phyloP scores from a whole-genome alignment of 192 early-diverging fungal genomes.

The Phlyctochytrium planicorne region DNA sequence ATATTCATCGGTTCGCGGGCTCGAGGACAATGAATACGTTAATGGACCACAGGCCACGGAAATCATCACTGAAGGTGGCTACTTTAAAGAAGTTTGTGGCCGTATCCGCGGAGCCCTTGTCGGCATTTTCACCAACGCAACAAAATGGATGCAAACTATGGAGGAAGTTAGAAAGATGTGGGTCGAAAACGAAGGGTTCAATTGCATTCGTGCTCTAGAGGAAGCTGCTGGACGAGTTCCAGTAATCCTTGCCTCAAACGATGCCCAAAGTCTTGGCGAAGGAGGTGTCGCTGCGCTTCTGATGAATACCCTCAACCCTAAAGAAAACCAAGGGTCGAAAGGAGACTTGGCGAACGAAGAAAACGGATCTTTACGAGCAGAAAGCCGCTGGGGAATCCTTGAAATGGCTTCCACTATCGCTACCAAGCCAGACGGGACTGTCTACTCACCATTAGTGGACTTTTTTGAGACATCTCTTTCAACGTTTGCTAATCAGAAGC shows the following conservation, averaged over 20 bases:
- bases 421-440: conserved; percentile 30
- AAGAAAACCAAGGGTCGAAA: background rate
- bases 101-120: conserved; percentile 56
- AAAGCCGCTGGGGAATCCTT: conserved; percentile 21
- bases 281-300: conserved; percentile 38
- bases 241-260: conserved; percentile 34
- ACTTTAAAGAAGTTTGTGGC: conserved; percentile 60
- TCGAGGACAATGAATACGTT: conserved; percentile 47
- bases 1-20: conserved; percentile 39
- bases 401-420: conserved; percentile 39
- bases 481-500: conserved; percentile 46
- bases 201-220: conserved; percentile 34
- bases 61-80: conserved; percentile 54
- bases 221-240: conserved; percentile 39
- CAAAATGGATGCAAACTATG: conserved; percentile 47
- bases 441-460: conserved; percentile 42
- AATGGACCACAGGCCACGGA: conserved; percentile 48
- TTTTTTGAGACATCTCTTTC: conserved; percentile 47
- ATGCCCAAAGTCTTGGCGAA: conserved; percentile 22
- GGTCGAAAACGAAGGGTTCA: conserved; percentile 54
- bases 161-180: conserved; percentile 56
- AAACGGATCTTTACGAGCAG: background rate
- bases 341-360: background rate
- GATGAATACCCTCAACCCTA: conserved; percentile 3
- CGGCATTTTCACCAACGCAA: conserved; percentile 54